Base-by-base conservation (phyloP, 805 yeast genomes). In the Brettanomyces anomalus region DNA sequence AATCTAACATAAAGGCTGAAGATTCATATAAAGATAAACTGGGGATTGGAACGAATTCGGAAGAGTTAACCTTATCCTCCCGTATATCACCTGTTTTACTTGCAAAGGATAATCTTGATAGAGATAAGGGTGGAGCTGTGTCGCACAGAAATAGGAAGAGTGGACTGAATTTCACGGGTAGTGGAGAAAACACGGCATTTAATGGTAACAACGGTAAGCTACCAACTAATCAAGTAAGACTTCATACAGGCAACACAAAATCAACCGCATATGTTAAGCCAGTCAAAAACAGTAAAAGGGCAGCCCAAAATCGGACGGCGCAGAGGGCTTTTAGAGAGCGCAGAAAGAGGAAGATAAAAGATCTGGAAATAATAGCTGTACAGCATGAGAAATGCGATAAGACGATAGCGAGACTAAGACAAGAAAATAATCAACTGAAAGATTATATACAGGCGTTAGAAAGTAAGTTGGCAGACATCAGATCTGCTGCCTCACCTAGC, bases 301-400 rank as follows among this genome's bases (percentile, higher is more conserved):
- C 96, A 2, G 88, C 82, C 7, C 97, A 89, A 64, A 89, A 89
- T 67, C 71, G 97, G 56, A 80, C 77, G 47, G 96, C 97, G 4
- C 97, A 89, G 65, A 77, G 85, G 51, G 95, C 96, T 7, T 89
- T 88, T 65, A 74, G 97, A 57, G 80, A 79, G 57, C 73, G 96
- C 47, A 81, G 85, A 57, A 95, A 88, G 54, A 73, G 76, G 45
- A 81, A 86, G 55, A 78, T 89, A 50, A 82, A 79, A 60, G 90
- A 86, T 39, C 68, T 89, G 44, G 96, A 89, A 63, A 61, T 67
- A 32, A 79, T 80, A 56, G 84, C 85, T 10, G 68, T 71, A 37
- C 80, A 79, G 52, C 77, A 77, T 45, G 77, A 76, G 48, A 67
- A 66, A n/a, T 66, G 85, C 51, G 74, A 77, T 54, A 77, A 76